Evolutionary conservation across 1,284 basidiomycete species (phyloP), one percentile per base, ranked within the genome.

Genomic region (Puccinia horiana): DNA sequence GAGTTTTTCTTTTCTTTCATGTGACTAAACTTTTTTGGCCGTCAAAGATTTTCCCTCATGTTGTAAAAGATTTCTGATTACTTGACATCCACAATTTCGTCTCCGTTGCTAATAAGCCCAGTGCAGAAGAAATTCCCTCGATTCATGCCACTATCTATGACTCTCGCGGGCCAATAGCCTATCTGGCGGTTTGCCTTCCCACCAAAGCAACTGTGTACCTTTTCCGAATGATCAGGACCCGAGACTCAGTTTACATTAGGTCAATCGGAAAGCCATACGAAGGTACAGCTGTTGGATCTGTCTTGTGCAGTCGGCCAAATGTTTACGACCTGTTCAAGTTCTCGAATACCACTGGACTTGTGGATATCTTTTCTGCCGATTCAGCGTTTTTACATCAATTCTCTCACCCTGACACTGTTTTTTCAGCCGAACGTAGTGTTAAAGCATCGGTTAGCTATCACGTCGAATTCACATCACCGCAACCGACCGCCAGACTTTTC

Each of bases 251-350:
- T 58, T 47, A 20, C 12, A 44, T 82, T 14, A 61, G 74, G 42
- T 40, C 61, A 35, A 23, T 75, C 47, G 80, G 80, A 47, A 37
- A 73, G 47, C 87, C 88, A 44, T 84, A 90, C 1, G 87, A 89
- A 16, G 92, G 90, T 0, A 85, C 90, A 1, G 90, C 91, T 0
- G 89, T 90, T 0, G 88, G 89, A 0, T 88, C 93, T 0, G 87
- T 94, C 56, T 88, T 90, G 18, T 90, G 90, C 0, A 93, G 92
- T 0, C 90, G 93, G 29, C 87, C 87, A 14, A 87, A 88, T 18
- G 88, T 93, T 20, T 89, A 89, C 86, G 94, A 95, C 86, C 88
- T 93, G 8, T 86, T 95, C 9, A 86, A 76, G 42, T 77, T 65
- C 44, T 73, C 70, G 44, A 72, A 81, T 74, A 44, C 42, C 0